These are phyloP conservation scores for Telopea speciosissima DNA, from an alignment of 177 flowering plant genomes.

Conservation along the genomic window DNA sequence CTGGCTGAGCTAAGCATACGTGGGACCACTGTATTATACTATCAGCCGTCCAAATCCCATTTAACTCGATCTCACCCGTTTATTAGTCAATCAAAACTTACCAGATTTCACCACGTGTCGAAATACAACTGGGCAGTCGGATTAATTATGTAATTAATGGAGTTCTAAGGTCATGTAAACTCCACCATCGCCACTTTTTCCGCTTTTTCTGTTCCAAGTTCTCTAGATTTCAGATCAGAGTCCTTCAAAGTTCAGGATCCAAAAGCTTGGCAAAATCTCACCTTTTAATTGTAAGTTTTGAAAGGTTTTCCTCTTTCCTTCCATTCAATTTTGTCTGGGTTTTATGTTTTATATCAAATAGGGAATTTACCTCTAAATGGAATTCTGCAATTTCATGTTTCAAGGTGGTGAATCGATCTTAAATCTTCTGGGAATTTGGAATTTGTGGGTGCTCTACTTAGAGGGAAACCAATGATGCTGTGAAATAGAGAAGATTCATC, in stretches of 20 bases:
- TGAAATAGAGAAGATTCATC: conserved; percentile 16
- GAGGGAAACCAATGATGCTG: conserved; percentile 5
- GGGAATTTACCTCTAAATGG: background rate
- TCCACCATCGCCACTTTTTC: background rate
- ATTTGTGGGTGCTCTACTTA: background rate
- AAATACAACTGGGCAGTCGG: background rate
- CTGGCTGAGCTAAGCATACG: too few relatives aligned
- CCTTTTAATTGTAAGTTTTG: background rate
- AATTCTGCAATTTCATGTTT: background rate
- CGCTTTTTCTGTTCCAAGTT: background rate
- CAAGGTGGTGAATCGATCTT: background rate
- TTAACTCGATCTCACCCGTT: too few relatives aligned
- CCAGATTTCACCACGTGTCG: background rate
- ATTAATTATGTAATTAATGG: too few relatives aligned
- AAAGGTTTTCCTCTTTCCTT: background rate
- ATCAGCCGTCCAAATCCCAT: too few relatives aligned
- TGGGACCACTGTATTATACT: too few relatives aligned
- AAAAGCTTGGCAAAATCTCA: background rate
- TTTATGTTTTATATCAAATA: too few relatives aligned
- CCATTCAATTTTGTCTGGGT: background rate
- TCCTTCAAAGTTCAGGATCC: background rate
- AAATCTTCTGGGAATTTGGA: background rate
- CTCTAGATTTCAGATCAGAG: background rate
- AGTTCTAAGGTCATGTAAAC: too few relatives aligned
- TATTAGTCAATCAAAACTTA: background rate